Conservation (phyloP, 345 rosid genomes). For the Salix exigua region DNA sequence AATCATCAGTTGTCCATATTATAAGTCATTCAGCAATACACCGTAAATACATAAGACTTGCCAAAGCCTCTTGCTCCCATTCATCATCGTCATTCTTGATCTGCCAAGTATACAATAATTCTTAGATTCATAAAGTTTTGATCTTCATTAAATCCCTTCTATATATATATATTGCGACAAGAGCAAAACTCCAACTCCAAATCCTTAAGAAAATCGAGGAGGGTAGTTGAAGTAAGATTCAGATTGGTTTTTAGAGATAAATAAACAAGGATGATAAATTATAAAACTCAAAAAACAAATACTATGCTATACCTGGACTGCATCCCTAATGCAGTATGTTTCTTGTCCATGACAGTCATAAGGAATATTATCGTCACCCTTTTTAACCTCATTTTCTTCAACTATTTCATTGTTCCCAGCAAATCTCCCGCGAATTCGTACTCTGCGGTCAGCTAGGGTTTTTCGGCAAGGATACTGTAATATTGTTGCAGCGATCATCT, state of each 20-base stretch:
- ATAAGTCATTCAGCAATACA: conserved; percentile 32
- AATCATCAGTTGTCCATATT: background rate
- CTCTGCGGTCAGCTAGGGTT: conserved; percentile 86
- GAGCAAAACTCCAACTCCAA: background rate
- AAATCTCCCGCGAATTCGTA: conserved; percentile 85
- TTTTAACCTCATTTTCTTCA: conserved; percentile 45
- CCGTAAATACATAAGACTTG: conserved; percentile 60
- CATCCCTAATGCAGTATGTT: conserved; percentile 25
- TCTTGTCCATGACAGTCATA: conserved; percentile 31
- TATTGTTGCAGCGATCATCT: background rate
- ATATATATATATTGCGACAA: background rate
- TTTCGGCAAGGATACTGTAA: conserved; percentile 85
- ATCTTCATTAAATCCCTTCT: background rate
- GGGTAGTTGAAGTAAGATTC: too few relatives aligned
- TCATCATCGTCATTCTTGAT: conserved; percentile 53
- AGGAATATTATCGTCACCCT: conserved; percentile 31
- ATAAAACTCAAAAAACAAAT: too few relatives aligned
- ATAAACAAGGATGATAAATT: too few relatives aligned
- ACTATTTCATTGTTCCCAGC: conserved; percentile 63
- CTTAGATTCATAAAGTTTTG: background rate
- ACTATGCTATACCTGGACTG: background rate
- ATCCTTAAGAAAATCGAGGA: background rate
- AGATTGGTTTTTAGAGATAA: too few relatives aligned
- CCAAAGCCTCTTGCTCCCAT: conserved; percentile 82
- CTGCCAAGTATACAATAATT: conserved; percentile 25